Conservation (phyloP, 306 rosid genomes). For the Oxytropis ochrocephala region DNA sequence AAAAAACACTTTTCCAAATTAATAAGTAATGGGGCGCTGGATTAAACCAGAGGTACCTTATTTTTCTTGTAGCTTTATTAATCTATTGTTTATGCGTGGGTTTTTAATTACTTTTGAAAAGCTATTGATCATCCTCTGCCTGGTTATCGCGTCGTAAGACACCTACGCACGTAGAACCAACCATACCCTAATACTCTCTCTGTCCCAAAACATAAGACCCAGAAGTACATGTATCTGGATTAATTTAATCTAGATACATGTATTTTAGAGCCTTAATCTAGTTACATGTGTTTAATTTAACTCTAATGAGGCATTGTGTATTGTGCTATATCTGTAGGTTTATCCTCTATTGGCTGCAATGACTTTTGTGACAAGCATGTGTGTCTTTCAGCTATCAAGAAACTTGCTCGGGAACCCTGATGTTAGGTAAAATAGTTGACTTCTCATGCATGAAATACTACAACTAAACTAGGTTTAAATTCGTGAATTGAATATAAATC, state of each 20-base stretch:
- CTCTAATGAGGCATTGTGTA: not conserved
- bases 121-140: too few relatives aligned
- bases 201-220: too few relatives aligned
- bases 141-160: too few relatives aligned
- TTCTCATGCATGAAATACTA: not conserved
- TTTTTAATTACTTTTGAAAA: too few relatives aligned
- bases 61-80: not conserved
- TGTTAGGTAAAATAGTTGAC: slow-evolving; percentile 45
- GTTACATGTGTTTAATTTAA: not conserved
- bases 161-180: too few relatives aligned
- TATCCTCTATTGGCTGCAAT: slow-evolving; percentile 82
- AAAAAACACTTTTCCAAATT: slow-evolving; percentile 3
- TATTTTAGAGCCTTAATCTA: too few relatives aligned
- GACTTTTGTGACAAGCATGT: slow-evolving; percentile 68
- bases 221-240: too few relatives aligned
- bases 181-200: too few relatives aligned
- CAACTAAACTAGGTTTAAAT: not conserved
- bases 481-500: not conserved
- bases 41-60: slow-evolving; percentile 75
- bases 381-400: slow-evolving; percentile 60
- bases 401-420: slow-evolving; percentile 65
- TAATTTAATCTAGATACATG: too few relatives aligned
- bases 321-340: slow-evolving; percentile 32
- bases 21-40: slow-evolving; percentile 71
- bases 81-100: not conserved